Conservation (phyloP, 305 asterid genomes). For the Fraxinus dipetala region DNA sequence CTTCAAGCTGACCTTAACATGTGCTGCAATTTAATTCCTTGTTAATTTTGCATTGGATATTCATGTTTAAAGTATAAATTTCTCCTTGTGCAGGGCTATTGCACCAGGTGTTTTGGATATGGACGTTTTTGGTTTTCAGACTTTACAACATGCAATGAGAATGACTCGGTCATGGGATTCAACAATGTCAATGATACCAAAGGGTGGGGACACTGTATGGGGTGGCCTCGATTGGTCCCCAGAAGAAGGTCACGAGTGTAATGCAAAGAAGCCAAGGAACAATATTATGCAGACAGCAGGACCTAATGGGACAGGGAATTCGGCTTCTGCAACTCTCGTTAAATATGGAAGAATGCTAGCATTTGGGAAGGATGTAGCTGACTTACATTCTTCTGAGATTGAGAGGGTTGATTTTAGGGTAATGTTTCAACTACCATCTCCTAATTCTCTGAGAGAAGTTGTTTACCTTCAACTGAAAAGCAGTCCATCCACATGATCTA, state of each 20-base stretch:
- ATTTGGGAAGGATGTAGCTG: conserved; percentile 64
- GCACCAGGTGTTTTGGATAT: conserved; percentile 68
- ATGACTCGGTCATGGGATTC: conserved; percentile 92
- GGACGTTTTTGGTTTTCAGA: conserved; percentile 65
- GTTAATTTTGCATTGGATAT: conserved; percentile 7
- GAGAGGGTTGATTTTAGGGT: conserved; percentile 63
- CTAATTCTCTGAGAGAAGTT: conserved; percentile 14
- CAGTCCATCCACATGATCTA: conserved; percentile 1
- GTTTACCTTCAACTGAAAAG: conserved; percentile 12
- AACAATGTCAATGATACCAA: conserved; percentile 75
- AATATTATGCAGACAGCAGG: conserved; percentile 33
- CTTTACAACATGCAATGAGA: conserved; percentile 65
- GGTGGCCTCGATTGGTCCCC: conserved; percentile 89
- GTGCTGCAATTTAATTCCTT: not conserved
- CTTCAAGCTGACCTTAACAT: not conserved
- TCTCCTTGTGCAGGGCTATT: conserved; percentile 51
- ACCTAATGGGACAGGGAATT: conserved; percentile 30
- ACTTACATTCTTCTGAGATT: conserved; percentile 55
- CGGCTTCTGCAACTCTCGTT: conserved; percentile 25
- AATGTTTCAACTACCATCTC: conserved; percentile 28
- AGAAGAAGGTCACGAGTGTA: conserved; percentile 62
- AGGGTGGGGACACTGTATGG: conserved; percentile 83
- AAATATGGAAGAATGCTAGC: conserved; percentile 69
- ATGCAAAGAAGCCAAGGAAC: conserved; percentile 38
- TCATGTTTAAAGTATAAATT: not conserved